These are phyloP conservation scores for Didymellaceae sp. DNA, from an alignment of 2,329 filamentous ascomycete species.

Conservation along the genomic window DNA sequence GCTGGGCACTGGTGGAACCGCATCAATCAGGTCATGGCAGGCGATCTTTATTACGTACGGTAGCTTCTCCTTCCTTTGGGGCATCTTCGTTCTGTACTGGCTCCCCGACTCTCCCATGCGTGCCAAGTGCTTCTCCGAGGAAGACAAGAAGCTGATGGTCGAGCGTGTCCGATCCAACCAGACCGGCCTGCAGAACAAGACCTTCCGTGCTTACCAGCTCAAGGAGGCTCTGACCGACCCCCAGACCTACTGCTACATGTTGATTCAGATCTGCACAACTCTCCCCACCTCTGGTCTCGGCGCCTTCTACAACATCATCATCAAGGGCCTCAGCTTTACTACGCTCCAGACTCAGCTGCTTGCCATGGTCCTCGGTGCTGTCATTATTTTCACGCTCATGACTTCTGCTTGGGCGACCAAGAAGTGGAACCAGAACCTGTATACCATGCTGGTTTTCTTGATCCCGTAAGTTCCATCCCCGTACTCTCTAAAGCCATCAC, in stretches of 20 bases:
- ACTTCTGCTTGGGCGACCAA: constrained; percentile 71
- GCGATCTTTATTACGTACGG: constrained; percentile 72
- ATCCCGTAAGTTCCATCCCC: constrained; percentile 61
- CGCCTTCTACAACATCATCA: constrained; percentile 76
- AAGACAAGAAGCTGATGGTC: constrained; percentile 66
- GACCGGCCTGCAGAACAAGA: constrained; percentile 55
- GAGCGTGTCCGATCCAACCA: constrained; percentile 56
- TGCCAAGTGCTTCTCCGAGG: constrained; percentile 71
- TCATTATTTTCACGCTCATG: constrained; percentile 74
- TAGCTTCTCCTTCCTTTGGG: constrained; percentile 67
- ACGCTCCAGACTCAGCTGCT: constrained; percentile 73
- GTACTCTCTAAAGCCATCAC: too few species aligned
- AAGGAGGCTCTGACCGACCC: constrained; percentile 68
- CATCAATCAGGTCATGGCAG: constrained; percentile 69
- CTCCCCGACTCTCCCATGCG: constrained; percentile 70
- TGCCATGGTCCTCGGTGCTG: constrained; percentile 75
- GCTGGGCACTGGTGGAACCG: constrained; percentile 35
- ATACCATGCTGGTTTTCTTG: constrained; percentile 70
- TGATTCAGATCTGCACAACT: constrained; percentile 74
- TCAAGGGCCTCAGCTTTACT: constrained; percentile 70
- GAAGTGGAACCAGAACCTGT: constrained; percentile 71
- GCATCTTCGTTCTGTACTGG: constrained; percentile 59
- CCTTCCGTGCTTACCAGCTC: constrained; percentile 61
- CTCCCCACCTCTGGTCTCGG: constrained; percentile 76
- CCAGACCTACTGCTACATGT: constrained; percentile 62